Conservation (phyloP, 2,329 filamentous ascomycete species). For the Pseudopithomyces chartarum region DNA sequence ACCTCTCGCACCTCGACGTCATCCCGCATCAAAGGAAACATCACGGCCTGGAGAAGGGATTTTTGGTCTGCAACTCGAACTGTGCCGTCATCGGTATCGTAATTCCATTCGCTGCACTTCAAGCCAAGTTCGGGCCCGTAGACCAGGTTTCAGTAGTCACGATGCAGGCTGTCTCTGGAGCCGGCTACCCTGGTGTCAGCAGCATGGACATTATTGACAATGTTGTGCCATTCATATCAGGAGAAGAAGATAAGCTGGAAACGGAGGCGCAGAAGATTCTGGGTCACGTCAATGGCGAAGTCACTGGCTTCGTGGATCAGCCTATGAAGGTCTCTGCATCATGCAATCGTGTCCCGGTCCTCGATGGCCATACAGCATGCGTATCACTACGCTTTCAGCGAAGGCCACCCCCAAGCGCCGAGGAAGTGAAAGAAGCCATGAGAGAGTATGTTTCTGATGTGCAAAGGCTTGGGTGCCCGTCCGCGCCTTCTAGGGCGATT, state of each 20-base stretch:
- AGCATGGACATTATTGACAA: conserved; percentile 97
- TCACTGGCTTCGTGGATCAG: conserved; percentile 79
- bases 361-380: conserved; percentile 95
- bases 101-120: conserved; percentile 89
- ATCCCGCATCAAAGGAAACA: conserved; percentile 86
- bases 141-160: conserved; percentile 84
- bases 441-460: conserved; percentile 82
- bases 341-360: conserved; percentile 92
- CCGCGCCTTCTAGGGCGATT: conserved; percentile 81
- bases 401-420: conserved; percentile 73
- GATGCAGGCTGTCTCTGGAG: conserved; percentile 91
- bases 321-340: conserved; percentile 79
- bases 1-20: conserved; percentile 82
- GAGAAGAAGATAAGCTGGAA: conserved; percentile 96
- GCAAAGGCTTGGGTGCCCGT: conserved; percentile 82
- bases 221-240: conserved; percentile 88
- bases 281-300: conserved; percentile 71
- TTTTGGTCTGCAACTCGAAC: conserved; percentile 97
- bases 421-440: conserved; percentile 79
- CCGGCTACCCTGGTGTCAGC: conserved; percentile 86
- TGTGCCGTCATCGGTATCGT: conserved; percentile 97
- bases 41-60: conserved; percentile 77
- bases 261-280: conserved; percentile 95
- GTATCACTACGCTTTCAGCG: conserved; percentile 83
- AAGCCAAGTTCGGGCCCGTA: conserved; percentile 81